Evolutionary conservation across 2,329 filamentous ascomycete species (phyloP).

Genomic region (Penicillium occitanis): DNA sequence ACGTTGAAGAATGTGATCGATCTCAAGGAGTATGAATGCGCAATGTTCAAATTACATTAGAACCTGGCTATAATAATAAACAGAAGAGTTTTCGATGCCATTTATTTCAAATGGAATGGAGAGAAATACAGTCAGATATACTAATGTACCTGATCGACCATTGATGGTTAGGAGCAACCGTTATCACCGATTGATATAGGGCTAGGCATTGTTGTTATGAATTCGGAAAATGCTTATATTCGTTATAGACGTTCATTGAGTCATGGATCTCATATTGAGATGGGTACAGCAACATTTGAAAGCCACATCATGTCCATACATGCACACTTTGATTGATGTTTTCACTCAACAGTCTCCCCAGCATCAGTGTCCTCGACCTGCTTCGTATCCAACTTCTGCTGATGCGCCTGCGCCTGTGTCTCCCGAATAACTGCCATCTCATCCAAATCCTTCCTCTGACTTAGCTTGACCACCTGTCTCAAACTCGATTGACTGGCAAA

Average conservation of each 20-base stretch:
- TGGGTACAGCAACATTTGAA: neutral
- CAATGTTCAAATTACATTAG: neutral
- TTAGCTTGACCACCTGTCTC: slow-evolving; percentile 22
- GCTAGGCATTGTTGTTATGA: neutral
- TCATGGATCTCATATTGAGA: neutral
- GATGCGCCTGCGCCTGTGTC: slow-evolving; percentile 20
- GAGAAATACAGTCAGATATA: neutral
- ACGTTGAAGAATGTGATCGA: neutral
- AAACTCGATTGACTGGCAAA: slow-evolving; percentile 22
- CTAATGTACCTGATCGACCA: neutral
- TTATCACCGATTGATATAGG: neutral
- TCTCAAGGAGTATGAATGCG: neutral
- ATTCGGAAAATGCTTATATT: neutral
- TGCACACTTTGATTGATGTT: neutral
- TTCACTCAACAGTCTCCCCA: neutral
- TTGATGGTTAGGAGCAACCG: no score
- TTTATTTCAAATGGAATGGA: neutral
- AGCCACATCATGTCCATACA: neutral
- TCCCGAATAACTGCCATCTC: slow-evolving; percentile 21
- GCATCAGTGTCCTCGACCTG: slow-evolving; percentile 15
- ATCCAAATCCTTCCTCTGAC: slow-evolving; percentile 22
- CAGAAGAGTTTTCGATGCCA: neutral
- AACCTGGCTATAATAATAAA: neutral
- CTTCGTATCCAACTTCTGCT: slow-evolving; percentile 20
- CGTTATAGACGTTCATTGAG: neutral